Evolutionary conservation across 2,329 filamentous ascomycete genomes (phyloP).

Genomic region (Aureobasidium sp.): DNA sequence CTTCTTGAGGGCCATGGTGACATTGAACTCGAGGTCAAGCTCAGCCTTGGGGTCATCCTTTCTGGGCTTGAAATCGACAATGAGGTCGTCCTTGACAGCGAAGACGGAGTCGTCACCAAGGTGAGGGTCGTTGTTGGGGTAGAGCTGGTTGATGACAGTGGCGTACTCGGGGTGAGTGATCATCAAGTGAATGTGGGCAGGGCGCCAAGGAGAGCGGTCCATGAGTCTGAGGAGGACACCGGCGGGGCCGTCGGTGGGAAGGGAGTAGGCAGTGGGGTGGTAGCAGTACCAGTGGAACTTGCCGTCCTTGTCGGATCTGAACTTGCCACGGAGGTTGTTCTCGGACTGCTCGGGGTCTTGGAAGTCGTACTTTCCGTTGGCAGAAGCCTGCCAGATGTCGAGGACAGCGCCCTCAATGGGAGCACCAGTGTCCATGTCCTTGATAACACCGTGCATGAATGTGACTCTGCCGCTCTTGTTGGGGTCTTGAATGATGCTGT

Average conservation of each 20-base stretch:
- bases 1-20: conserved; percentile 30
- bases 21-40: conserved; percentile 47
- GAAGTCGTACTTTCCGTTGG: conserved; percentile 53
- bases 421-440: conserved; percentile 57
- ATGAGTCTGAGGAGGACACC: conserved; percentile 46
- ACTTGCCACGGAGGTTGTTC: conserved; percentile 73
- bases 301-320: conserved; percentile 62
- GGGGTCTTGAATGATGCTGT: conserved; percentile 57
- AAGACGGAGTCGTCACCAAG: conserved; percentile 54
- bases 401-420: conserved; percentile 62
- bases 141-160: conserved; percentile 52
- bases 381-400: conserved; percentile 71
- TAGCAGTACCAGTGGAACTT: conserved; percentile 69
- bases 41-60: conserved; percentile 46
- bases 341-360: conserved; percentile 64
- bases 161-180: conserved; percentile 49
- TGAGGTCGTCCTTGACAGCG: conserved; percentile 54
- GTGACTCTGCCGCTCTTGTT: conserved; percentile 52
- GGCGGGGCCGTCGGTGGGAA: conserved; percentile 57
- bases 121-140: conserved; percentile 52
- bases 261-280: conserved; percentile 64
- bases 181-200: conserved; percentile 56
- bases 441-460: conserved; percentile 63
- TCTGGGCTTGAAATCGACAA: conserved; percentile 50
- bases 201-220: conserved; percentile 53